Percentiles rank a stretch among this genome's conserved stretches.
Evolutionary conservation across 805 yeast genomes (phyloP).

Genomic region (Teunomyces lycoperdinae): DNA sequence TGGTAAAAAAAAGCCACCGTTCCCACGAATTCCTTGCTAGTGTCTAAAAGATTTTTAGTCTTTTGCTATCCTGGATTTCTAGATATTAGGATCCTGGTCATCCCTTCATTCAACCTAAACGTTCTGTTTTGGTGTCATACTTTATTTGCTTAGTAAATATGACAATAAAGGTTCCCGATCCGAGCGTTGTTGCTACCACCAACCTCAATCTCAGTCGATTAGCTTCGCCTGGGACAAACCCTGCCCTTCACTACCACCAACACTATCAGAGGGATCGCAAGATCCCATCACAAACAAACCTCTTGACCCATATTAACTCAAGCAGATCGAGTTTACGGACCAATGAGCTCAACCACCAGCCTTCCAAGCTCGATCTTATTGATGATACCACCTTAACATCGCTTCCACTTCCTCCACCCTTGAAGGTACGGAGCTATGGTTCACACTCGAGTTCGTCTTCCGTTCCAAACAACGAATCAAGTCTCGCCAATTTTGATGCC

Average conservation of each 20-base stretch:
- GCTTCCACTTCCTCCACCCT: constrained; percentile 53
- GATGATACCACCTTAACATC: constrained; percentile 50
- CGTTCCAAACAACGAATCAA: neutral
- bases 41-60: neutral
- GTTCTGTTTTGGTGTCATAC: neutral
- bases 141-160: neutral
- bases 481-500: neutral
- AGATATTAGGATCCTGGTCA: neutral
- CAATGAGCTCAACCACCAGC: constrained; percentile 21
- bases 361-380: constrained; percentile 46
- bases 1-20: neutral
- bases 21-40: neutral
- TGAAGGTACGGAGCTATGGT: constrained; percentile 14
- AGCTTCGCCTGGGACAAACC: constrained; percentile 5
- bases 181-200: constrained; percentile 12
- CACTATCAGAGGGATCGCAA: neutral
- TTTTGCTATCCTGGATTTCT: neutral
- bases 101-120: no score
- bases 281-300: constrained; percentile 3
- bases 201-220: constrained; percentile 11
- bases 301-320: neutral
- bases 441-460: constrained; percentile 5
- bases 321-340: neutral
- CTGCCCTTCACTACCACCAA: neutral
- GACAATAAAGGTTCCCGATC: constrained; percentile 6